Percentiles rank a stretch among this genome's conserved stretches.
Evolutionary conservation across 768 basidiomycete genomes (phyloP).

Genomic region (Mycena vulgaris): DNA sequence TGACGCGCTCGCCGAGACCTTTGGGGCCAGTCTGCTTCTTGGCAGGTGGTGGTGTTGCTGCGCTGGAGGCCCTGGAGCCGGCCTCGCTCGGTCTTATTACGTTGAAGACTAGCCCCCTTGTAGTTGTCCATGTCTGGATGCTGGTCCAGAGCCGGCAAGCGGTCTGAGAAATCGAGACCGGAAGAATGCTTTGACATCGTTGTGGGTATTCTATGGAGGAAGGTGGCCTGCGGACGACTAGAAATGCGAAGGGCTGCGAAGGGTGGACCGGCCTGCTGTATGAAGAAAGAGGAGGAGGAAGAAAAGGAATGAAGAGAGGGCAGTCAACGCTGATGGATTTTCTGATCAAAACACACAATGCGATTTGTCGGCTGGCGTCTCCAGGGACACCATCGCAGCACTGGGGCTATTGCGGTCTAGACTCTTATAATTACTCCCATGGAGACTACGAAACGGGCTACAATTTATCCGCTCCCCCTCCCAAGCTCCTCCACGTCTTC

Average conservation of each 20-base stretch:
- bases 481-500: background rate
- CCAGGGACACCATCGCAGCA: constrained; percentile 24
- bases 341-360: constrained; percentile 13
- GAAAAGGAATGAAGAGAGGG: constrained; percentile 33
- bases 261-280: constrained; percentile 37
- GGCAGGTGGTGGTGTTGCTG: constrained; percentile 42
- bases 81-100: constrained; percentile 76
- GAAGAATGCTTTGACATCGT: constrained; percentile 51
- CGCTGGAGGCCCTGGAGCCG: constrained; percentile 77
- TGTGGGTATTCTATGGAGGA: constrained; percentile 22
- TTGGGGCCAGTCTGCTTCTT: constrained; percentile 53
- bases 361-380: constrained; percentile 27
- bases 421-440: constrained; percentile 18
- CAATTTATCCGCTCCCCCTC: background rate
- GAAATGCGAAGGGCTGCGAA: constrained; percentile 20
- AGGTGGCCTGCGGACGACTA: constrained; percentile 21
- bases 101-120: constrained; percentile 58
- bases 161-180: constrained; percentile 66
- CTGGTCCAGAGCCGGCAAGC: constrained; percentile 50
- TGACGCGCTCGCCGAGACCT: constrained; percentile 44
- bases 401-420: constrained; percentile 19
- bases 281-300: constrained; percentile 12
- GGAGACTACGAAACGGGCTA: constrained; percentile 22
- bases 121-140: constrained; percentile 43
- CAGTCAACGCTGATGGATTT: constrained; percentile 35